Evolutionary conservation across 2,329 filamentous ascomycete species (phyloP).

Genomic region (Ascochyta fabae): DNA sequence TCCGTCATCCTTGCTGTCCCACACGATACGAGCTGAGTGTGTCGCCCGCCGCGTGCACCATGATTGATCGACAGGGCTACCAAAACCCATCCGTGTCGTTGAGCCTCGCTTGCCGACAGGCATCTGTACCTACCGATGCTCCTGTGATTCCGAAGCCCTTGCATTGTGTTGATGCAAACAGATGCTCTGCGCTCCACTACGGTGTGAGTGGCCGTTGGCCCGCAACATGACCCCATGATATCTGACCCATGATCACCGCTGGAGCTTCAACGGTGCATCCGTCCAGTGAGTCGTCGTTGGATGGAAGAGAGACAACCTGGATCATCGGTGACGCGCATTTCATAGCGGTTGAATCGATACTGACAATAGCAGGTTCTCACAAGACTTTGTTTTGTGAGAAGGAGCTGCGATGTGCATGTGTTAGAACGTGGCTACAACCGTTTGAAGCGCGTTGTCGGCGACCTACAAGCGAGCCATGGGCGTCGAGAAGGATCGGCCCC

Average conservation of each 20-base stretch:
- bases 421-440: slow-evolving; percentile 3
- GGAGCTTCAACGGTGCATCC: background rate
- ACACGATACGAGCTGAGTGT: slow-evolving; percentile 5
- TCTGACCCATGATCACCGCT: background rate
- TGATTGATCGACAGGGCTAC: background rate
- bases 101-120: background rate
- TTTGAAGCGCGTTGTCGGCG: slow-evolving; percentile 13
- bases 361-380: background rate
- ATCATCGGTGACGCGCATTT: background rate
- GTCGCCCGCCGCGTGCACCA: background rate
- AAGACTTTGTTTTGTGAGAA: slow-evolving; percentile 6
- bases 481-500: background rate
- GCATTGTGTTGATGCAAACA: background rate
- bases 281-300: no score
- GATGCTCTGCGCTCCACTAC: background rate
- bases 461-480: slow-evolving; percentile 12
- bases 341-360: background rate
- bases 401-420: background rate
- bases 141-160: background rate
- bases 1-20: background rate
- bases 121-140: background rate
- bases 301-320: background rate
- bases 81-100: background rate
- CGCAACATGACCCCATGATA: background rate
- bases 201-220: background rate